phyloP scores from a whole-genome alignment of 1,139 yeast genomes.

The Hyphopichia wangnamkhiaoensis region DNA sequence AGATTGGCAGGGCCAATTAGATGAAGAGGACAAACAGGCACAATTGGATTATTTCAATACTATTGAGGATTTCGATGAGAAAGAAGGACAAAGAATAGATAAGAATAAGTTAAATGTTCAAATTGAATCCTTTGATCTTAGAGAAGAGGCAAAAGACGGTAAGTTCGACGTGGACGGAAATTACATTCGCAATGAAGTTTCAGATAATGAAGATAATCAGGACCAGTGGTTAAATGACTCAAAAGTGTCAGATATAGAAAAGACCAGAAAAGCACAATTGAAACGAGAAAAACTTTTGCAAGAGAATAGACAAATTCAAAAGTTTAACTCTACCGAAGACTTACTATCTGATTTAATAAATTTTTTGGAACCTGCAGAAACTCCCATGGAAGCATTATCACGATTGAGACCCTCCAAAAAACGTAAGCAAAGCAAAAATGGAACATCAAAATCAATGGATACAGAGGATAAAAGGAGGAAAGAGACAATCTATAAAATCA shows the following conservation, averaged over 20 bases:
- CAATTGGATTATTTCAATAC: conserved; percentile 16
- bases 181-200: conserved; percentile 43
- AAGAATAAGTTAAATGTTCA: conserved; percentile 25
- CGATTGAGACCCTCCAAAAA: conserved; percentile 35
- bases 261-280: conserved; percentile 47
- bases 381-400: conserved; percentile 62
- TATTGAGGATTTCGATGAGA: conserved; percentile 14
- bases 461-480: conserved; percentile 22
- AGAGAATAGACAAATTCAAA: conserved; percentile 10
- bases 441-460: conserved; percentile 7
- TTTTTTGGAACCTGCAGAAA: conserved; percentile 59
- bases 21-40: conserved; percentile 5
- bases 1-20: not conserved
- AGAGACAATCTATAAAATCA: conserved; percentile 35
- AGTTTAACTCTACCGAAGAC: conserved; percentile 15
- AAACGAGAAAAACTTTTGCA: conserved; percentile 16
- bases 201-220: conserved; percentile 34
- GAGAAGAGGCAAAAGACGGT: conserved; percentile 61
- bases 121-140: conserved; percentile 63
- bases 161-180: conserved; percentile 64
- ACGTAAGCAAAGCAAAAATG: conserved; percentile 12
- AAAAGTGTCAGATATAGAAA: conserved; percentile 47
- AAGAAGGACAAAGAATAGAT: conserved; percentile 2
- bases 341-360: conserved; percentile 40
- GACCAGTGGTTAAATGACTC: conserved; percentile 52